Evolutionary conservation across 2,329 filamentous ascomycete genomes (phyloP).

Genomic region (Aspergillus carbonarius): DNA sequence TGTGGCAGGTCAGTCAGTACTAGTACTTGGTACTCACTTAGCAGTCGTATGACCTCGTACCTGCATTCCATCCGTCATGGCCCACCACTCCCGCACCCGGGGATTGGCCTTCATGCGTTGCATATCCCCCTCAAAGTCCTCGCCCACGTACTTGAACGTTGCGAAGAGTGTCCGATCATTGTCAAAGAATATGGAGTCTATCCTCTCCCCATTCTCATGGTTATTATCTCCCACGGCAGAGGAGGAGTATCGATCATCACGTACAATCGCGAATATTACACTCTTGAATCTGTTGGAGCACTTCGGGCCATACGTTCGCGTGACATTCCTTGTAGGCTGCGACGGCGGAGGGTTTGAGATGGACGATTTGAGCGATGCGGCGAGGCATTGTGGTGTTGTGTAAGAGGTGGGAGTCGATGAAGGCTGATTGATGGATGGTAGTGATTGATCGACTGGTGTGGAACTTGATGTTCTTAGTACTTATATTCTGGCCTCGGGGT

Average conservation of each 20-base stretch:
- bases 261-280: conserved; percentile 73
- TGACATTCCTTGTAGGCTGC: conserved; percentile 73
- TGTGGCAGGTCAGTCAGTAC: conserved; percentile 6
- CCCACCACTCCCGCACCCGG: conserved; percentile 76
- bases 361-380: conserved; percentile 69
- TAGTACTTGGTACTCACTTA: no score
- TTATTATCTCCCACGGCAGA: background rate
- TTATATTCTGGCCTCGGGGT: no score
- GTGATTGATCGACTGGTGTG: conserved; percentile 2
- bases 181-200: conserved; percentile 70
- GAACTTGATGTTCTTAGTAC: background rate
- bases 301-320: conserved; percentile 73
- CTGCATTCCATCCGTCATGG: conserved; percentile 75
- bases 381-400: conserved; percentile 18
- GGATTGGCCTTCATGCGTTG: conserved; percentile 69
- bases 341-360: conserved; percentile 65
- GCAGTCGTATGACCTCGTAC: no score
- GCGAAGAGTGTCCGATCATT: conserved; percentile 70
- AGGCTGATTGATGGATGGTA: background rate
- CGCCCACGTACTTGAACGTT: conserved; percentile 75
- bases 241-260: no score
- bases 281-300: conserved; percentile 71
- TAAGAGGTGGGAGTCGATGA: background rate
- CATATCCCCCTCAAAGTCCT: conserved; percentile 73
- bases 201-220: no score